Conservation (phyloP, 129 eudicot genomes). For the Flaveria ramosissima region DNA sequence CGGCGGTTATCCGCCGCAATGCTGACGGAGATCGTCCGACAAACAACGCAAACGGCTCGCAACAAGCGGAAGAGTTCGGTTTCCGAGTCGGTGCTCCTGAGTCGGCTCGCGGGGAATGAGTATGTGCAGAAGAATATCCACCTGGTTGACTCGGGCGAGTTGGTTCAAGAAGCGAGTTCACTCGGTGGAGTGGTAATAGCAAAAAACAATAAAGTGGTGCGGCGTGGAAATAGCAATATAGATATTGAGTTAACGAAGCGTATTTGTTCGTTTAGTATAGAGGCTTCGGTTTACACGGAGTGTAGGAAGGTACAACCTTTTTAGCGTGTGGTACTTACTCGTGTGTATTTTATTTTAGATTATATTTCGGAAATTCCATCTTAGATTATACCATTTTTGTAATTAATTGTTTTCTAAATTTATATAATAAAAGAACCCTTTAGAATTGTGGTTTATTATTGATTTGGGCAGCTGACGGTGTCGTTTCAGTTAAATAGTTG, state of each 20-base stretch:
- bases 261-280: slow-evolving; percentile 60
- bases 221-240: slow-evolving; percentile 66
- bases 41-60: slow-evolving; percentile 36
- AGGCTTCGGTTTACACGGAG: slow-evolving; percentile 68
- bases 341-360: neutral
- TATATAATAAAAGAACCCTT: slow-evolving; percentile 1
- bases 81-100: slow-evolving; percentile 62
- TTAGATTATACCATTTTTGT: slow-evolving; percentile 30
- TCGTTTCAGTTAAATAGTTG: neutral
- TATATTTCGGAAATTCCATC: slow-evolving; percentile 5
- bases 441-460: neutral
- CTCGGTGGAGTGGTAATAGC: slow-evolving; percentile 39
- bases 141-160: slow-evolving; percentile 50
- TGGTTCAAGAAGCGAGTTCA: slow-evolving; percentile 67
- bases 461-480: slow-evolving; percentile 17
- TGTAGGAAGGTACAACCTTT: slow-evolving; percentile 46
- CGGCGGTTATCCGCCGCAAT: slow-evolving; percentile 63
- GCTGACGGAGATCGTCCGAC: slow-evolving; percentile 64
- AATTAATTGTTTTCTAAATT: slow-evolving; percentile 26
- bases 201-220: slow-evolving; percentile 30
- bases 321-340: slow-evolving; percentile 34
- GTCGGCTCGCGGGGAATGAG: slow-evolving; percentile 56
- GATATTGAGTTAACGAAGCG: slow-evolving; percentile 57
- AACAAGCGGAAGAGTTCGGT: slow-evolving; percentile 57
- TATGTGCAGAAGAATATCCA: slow-evolving; percentile 48